phyloP scores from a whole-genome alignment of 2,329 filamentous ascomycete genomes.

The Bipolaris cookei region DNA sequence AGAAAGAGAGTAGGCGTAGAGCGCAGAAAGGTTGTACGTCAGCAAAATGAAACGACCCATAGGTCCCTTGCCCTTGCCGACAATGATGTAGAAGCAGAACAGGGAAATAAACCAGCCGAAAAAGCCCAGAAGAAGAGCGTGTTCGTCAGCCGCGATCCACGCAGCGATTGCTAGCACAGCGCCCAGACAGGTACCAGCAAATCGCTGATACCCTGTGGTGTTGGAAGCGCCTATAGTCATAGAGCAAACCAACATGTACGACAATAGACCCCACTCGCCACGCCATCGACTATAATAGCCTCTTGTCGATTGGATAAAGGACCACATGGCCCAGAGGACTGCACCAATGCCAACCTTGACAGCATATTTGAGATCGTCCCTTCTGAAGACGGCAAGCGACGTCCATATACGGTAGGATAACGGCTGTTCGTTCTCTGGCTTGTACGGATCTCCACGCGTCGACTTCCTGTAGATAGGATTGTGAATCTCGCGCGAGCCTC shows the following conservation, averaged over 20 bases:
- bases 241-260: slow-evolving; percentile 96
- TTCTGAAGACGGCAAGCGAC: slow-evolving; percentile 62
- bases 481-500: slow-evolving; percentile 45
- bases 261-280: slow-evolving; percentile 94
- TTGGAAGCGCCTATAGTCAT: slow-evolving; percentile 98
- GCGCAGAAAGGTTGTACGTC: slow-evolving; percentile 91
- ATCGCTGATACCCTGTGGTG: slow-evolving; percentile 85
- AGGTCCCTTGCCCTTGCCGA: slow-evolving; percentile 82
- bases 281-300: slow-evolving; percentile 86
- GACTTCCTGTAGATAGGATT: slow-evolving; percentile 43
- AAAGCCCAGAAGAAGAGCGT: slow-evolving; percentile 75
- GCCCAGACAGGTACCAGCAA: slow-evolving; percentile 84
- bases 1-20: slow-evolving; percentile 91
- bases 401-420: slow-evolving; percentile 61
- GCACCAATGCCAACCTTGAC: slow-evolving; percentile 94
- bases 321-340: slow-evolving; percentile 84
- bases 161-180: slow-evolving; percentile 75
- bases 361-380: slow-evolving; percentile 77
- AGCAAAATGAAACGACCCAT: slow-evolving; percentile 93
- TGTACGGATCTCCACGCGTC: slow-evolving; percentile 37
- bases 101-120: slow-evolving; percentile 82
- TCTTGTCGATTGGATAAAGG: slow-evolving; percentile 79
- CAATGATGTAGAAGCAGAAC: slow-evolving; percentile 87
- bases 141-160: slow-evolving; percentile 78
- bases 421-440: slow-evolving; percentile 37